Percentiles rank a stretch among this genome's conserved stretches.
These are phyloP conservation scores for Cryphonectria parasitica DNA, from an alignment of 2,329 filamentous ascomycete genomes.

Conservation along the genomic window DNA sequence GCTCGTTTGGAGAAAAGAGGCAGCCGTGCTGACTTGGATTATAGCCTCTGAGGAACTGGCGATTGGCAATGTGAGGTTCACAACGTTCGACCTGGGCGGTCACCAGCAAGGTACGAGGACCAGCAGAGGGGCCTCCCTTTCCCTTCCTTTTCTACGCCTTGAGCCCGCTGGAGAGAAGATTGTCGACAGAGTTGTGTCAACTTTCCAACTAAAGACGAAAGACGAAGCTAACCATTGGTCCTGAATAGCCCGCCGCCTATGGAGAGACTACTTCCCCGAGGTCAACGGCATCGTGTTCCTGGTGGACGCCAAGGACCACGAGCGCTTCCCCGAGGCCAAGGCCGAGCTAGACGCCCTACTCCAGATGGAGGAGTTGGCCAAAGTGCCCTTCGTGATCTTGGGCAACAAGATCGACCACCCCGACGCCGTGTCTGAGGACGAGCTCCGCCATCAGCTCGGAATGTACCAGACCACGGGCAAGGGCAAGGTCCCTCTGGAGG, in stretches of 20 bases:
- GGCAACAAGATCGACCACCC: constrained; percentile 99
- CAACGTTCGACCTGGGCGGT: constrained; percentile 90
- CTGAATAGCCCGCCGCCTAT: constrained; percentile 77
- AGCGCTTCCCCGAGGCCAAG: constrained; percentile 92
- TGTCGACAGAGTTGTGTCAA: neutral
- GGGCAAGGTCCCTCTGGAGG: constrained; percentile 87
- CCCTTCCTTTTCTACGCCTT: neutral
- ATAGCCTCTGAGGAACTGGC: constrained; percentile 87
- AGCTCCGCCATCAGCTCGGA: constrained; percentile 88
- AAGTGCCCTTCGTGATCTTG: constrained; percentile 93
- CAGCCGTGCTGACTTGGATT: constrained; percentile 28
- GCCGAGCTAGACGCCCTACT: constrained; percentile 95
- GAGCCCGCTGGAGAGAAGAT: neutral
- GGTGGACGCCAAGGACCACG: constrained; percentile 95
- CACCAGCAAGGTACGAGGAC: constrained; percentile 77
- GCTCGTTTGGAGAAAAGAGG: no score
- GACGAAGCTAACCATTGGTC: constrained; percentile 14
- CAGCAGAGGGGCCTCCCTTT: no score
- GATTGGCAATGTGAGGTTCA: constrained; percentile 93
- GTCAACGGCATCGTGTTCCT: constrained; percentile 97
- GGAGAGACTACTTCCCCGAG: constrained; percentile 97
- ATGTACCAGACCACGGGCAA: constrained; percentile 97
- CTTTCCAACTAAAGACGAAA: neutral
- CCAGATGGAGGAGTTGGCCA: constrained; percentile 93
- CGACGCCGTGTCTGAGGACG: constrained; percentile 92